A percentile compares a stretch with the other conserved stretches of the same genome.
Evolutionary conservation across 2,329 filamentous ascomycete species (phyloP).

Genomic region (Elsinoe australis): DNA sequence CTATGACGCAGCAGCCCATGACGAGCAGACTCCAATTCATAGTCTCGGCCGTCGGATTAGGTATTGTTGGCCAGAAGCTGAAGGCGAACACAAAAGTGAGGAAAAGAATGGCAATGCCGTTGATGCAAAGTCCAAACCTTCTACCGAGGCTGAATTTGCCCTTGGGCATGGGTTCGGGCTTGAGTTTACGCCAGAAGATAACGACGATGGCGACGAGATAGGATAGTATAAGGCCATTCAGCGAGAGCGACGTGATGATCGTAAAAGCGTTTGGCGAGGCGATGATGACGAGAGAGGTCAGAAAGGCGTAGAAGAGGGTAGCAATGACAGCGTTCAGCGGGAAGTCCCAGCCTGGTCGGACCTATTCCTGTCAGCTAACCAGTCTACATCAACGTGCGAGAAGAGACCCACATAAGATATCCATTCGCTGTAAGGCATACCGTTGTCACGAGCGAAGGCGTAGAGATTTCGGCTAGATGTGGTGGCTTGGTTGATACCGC

Average conservation of each 20-base stretch:
- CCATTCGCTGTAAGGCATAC: slow-evolving; percentile 30
- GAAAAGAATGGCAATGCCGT: slow-evolving; percentile 34
- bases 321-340: slow-evolving; percentile 26
- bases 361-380: not conserved
- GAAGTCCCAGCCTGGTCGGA: slow-evolving; percentile 20
- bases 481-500: slow-evolving; percentile 24
- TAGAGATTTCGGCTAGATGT: slow-evolving; percentile 32
- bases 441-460: slow-evolving; percentile 38
- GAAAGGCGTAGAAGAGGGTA: slow-evolving; percentile 22
- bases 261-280: slow-evolving; percentile 36
- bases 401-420: slow-evolving; percentile 22
- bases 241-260: slow-evolving; percentile 35
- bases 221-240: slow-evolving; percentile 34
- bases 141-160: slow-evolving; percentile 25
- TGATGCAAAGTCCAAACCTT: slow-evolving; percentile 33
- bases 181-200: slow-evolving; percentile 23
- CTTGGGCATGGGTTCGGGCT: not conserved
- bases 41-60: slow-evolving; percentile 2
- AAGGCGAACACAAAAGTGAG: slow-evolving; percentile 43
- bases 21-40: slow-evolving; percentile 16
- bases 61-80: slow-evolving; percentile 37
- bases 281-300: slow-evolving; percentile 32
- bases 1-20: slow-evolving; percentile 1
- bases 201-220: slow-evolving; percentile 35
- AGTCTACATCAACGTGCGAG: not conserved